phyloP scores from a whole-genome alignment of 2,329 filamentous ascomycete species.

The Truncatella angustata region DNA sequence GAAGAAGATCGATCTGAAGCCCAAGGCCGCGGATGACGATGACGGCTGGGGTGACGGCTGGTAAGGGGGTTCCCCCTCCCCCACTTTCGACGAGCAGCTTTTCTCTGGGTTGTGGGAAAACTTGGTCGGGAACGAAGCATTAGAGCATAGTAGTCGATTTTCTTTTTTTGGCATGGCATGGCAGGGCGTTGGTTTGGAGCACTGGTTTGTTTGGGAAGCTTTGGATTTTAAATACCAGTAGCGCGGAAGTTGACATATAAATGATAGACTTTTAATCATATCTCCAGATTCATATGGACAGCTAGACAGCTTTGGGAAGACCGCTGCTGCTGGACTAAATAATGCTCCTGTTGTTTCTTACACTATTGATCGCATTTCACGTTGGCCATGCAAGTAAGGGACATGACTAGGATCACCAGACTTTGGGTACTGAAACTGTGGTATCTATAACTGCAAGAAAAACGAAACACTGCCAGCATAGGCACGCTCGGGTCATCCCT shows the following conservation, averaged over 20 bases:
- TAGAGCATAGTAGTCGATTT: not conserved
- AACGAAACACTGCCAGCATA: too few species aligned
- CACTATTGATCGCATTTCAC: too few species aligned
- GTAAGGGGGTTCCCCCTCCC: conserved; percentile 28
- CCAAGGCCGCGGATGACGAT: conserved; percentile 56
- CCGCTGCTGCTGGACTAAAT: too few species aligned
- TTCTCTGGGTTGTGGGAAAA: not conserved
- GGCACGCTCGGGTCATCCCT: too few species aligned
- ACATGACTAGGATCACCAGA: too few species aligned
- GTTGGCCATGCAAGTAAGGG: too few species aligned
- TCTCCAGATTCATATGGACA: too few species aligned
- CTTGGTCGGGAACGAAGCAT: not conserved
- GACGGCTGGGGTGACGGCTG: conserved; percentile 68
- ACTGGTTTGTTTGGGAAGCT: not conserved
- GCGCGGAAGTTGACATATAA: not conserved
- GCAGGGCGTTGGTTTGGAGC: conserved; percentile 8
- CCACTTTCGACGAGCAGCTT: too few species aligned
- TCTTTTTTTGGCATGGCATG: conserved; percentile 8
- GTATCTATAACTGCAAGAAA: too few species aligned
- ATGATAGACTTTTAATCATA: conserved; percentile 6
- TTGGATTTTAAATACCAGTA: conserved; percentile 3
- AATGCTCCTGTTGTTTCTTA: too few species aligned
- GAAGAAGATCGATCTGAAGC: conserved; percentile 70
- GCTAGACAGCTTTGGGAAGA: too few species aligned
- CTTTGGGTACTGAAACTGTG: too few species aligned